Evolutionary conservation across 225 moss, liverwort and hornwort genomes (phyloP).

Genomic region (Lunularia cruciata): DNA sequence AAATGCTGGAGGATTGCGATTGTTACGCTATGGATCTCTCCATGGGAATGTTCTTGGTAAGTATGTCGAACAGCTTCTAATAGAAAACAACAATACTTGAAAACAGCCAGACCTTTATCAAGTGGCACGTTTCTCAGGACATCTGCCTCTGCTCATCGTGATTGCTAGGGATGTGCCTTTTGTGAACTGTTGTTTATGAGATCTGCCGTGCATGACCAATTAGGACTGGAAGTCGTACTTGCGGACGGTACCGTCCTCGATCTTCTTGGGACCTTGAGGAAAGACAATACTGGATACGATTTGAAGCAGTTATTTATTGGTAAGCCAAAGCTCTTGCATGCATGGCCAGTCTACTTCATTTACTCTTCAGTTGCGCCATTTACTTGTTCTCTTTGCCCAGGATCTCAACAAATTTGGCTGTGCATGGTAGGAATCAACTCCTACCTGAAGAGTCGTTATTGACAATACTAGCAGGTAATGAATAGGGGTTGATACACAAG

Average conservation of each 20-base stretch:
- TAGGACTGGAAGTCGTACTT: slow-evolving; percentile 96
- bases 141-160: too few species aligned
- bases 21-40: slow-evolving; percentile 94
- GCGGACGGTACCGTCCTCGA: slow-evolving; percentile 86
- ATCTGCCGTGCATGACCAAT: background rate
- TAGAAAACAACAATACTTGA: too few species aligned
- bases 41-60: slow-evolving; percentile 89
- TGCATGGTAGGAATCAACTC: too few species aligned
- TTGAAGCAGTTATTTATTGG: slow-evolving; percentile 97
- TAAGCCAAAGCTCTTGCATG: slow-evolving; percentile 25
- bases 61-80: slow-evolving; percentile 1
- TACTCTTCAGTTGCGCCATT: background rate
- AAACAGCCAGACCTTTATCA: background rate
- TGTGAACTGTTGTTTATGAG: background rate
- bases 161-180: background rate
- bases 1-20: slow-evolving; percentile 90
- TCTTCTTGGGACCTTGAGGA: slow-evolving; percentile 69
- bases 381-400: too few species aligned
- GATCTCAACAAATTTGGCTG: too few species aligned
- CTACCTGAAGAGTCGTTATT: too few species aligned
- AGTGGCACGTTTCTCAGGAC: background rate
- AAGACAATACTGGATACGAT: slow-evolving; percentile 98
- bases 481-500: too few species aligned
- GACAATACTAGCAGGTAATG: too few species aligned
- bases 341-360: background rate